phyloP scores from a whole-genome alignment of 176 grass and related monocot genomes.

The Bothriochloa decipiens region DNA sequence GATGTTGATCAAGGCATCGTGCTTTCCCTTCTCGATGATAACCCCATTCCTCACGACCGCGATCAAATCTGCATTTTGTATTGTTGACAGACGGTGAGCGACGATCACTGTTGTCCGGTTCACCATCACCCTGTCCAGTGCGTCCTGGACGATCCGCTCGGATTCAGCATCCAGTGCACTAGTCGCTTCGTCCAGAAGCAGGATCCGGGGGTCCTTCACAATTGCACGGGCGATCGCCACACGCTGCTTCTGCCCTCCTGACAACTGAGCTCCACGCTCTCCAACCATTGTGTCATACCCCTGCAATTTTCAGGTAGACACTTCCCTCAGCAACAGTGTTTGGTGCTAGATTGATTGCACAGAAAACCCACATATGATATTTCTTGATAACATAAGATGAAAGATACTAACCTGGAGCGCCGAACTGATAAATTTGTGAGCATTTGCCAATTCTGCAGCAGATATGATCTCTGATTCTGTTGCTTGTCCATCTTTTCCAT shows the following conservation, averaged over 20 bases:
- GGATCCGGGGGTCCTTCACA: constrained; percentile 79
- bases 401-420: constrained; percentile 66
- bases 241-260: constrained; percentile 95
- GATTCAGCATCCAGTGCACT: constrained; percentile 99
- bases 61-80: constrained; percentile 77
- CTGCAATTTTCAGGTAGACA: constrained; percentile 53
- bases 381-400: neutral
- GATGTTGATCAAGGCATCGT: constrained; percentile 80
- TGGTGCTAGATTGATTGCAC: neutral
- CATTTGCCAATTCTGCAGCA: constrained; percentile 84
- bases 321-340: constrained; percentile 25
- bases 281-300: constrained; percentile 91
- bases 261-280: constrained; percentile 97
- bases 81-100: constrained; percentile 82
- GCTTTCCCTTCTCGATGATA: constrained; percentile 94
- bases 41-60: constrained; percentile 77
- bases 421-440: constrained; percentile 90
- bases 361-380: constrained; percentile 14
- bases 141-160: constrained; percentile 87
- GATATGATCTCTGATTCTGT: constrained; percentile 76
- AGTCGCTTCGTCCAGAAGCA: constrained; percentile 92
- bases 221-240: constrained; percentile 89
- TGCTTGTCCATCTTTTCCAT: constrained; percentile 85
- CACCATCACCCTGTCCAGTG: constrained; percentile 80
- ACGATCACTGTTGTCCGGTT: constrained; percentile 86